These are phyloP conservation scores for grape (Vitis vinifera) DNA, from an alignment of 164 flowering plant species.

Conservation along the genomic window DNA sequence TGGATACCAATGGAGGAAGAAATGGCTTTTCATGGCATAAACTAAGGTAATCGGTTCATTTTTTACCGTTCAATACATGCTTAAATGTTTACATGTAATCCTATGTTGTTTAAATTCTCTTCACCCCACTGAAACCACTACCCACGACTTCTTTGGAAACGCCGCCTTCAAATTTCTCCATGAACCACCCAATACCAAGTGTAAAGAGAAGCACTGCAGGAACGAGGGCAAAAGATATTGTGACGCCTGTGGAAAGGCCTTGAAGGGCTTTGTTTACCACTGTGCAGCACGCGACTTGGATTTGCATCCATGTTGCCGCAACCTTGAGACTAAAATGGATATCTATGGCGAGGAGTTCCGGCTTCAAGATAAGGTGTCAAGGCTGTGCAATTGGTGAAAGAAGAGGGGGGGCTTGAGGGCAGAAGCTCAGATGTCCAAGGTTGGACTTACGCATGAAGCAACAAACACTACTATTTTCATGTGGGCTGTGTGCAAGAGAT, in stretches of 20 bases:
- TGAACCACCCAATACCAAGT: too few relatives aligned
- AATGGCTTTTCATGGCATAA: too few relatives aligned
- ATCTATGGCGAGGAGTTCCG: background rate
- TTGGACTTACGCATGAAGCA: conserved; percentile 12
- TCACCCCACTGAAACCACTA: background rate
- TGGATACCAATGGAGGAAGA: too few relatives aligned
- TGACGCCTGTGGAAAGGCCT: conserved; percentile 7
- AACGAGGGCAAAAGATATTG: background rate
- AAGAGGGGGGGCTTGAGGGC: background rate
- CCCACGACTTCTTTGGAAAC: conserved; percentile 18
- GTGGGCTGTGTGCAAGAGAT: conserved; percentile 4
- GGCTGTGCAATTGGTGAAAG: conserved; percentile 5
- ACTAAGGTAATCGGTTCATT: too few relatives aligned
- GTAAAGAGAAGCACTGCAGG: too few relatives aligned
- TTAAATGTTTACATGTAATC: too few relatives aligned
- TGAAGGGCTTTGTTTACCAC: conserved; percentile 9
- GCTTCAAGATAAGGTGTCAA: background rate
- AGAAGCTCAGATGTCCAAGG: background rate
- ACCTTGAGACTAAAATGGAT: background rate
- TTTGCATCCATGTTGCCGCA: conserved; percentile 15
- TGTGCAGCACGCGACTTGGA: background rate
- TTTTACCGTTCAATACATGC: too few relatives aligned
- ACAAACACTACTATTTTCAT: conserved; percentile 7
- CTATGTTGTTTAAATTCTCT: too few relatives aligned
- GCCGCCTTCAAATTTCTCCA: conserved; percentile 4